Percentiles rank a stretch among this genome's conserved stretches.
These are phyloP conservation scores for Achaetomiella virescens DNA, from an alignment of 495 filamentous ascomycete genomes.

Conservation along the genomic window DNA sequence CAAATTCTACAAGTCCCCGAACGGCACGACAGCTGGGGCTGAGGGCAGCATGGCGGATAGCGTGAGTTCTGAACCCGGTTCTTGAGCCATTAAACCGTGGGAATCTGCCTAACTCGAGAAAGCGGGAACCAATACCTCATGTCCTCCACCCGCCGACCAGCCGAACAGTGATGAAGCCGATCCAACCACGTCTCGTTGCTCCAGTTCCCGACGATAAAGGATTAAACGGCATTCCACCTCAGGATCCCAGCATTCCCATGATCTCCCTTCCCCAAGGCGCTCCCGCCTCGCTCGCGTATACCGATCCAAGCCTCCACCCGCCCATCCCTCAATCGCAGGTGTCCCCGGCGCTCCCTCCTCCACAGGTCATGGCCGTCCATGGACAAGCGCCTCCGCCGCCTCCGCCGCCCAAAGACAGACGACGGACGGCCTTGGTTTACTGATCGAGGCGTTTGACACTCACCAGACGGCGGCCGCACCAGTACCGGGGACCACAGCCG, in stretches of 20 bases:
- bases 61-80: constrained; percentile 22
- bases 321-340: constrained; percentile 10
- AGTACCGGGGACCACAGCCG: not conserved
- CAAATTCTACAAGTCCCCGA: constrained; percentile 35
- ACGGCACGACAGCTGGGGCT: constrained; percentile 25
- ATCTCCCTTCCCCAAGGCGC: constrained; percentile 1
- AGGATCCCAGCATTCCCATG: constrained; percentile 7
- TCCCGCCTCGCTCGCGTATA: not conserved
- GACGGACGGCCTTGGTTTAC: constrained; percentile 24
- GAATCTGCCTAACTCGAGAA: not conserved
- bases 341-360: not conserved
- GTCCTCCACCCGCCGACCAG: constrained; percentile 22
- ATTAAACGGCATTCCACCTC: not conserved
- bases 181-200: constrained; percentile 12
- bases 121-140: constrained; percentile 30
- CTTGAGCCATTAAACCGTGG: not conserved
- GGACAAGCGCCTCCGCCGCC: not conserved
- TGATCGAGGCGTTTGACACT: constrained; percentile 29
- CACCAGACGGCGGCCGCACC: constrained; percentile 12
- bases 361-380: not conserved
- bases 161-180: constrained; percentile 8
- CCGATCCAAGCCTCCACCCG: constrained; percentile 21
- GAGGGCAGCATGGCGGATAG: constrained; percentile 45
- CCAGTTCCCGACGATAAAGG: constrained; percentile 3
- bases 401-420: constrained; percentile 8